A percentile compares a stretch with the other conserved stretches of the same genome.
Conservation (phyloP, 2,329 filamentous ascomycete genomes). For the Sporothrix brasiliensis region DNA sequence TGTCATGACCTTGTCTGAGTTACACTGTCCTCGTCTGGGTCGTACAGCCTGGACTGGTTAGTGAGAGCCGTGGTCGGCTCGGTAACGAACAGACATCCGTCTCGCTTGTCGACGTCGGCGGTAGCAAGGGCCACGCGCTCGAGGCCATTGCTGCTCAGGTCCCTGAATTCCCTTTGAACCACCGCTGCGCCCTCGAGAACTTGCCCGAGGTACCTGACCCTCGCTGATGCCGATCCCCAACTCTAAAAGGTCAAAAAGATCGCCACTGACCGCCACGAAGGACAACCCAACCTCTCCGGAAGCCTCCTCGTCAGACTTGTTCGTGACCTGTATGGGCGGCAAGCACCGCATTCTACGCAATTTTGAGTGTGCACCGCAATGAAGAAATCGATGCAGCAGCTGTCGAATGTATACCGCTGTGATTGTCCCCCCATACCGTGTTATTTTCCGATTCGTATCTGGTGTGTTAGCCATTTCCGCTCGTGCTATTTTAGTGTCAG, state of each 20-base stretch:
- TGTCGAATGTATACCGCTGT: constrained; percentile 37
- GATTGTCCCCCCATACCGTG: too few species aligned
- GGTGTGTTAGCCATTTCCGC: neutral
- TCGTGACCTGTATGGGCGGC: constrained; percentile 38
- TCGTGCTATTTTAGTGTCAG: neutral
- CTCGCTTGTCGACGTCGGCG: constrained; percentile 44
- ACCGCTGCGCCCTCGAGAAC: constrained; percentile 43
- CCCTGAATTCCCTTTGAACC: constrained; percentile 37
- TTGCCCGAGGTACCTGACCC: constrained; percentile 38
- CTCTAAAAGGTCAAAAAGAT: neutral
- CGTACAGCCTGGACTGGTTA: constrained; percentile 44
- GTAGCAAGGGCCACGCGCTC: constrained; percentile 42
- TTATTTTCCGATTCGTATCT: neutral
- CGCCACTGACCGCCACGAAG: neutral
- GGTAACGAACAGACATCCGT: constrained; percentile 25
- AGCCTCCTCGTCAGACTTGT: constrained; percentile 35
- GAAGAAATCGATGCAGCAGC: constrained; percentile 34
- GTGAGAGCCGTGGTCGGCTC: constrained; percentile 23
- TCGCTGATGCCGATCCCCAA: neutral
- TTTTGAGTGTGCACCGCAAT: constrained; percentile 34
- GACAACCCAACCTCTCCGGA: constrained; percentile 27
- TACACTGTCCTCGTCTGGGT: constrained; percentile 38
- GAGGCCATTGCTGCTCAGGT: constrained; percentile 39
- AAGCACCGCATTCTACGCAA: constrained; percentile 41
- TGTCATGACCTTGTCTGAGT: constrained; percentile 40